A percentile compares a stretch with the other conserved stretches of the same genome.
Conservation (phyloP, 441 rosid genomes). For the Adansonia grandidieri region DNA sequence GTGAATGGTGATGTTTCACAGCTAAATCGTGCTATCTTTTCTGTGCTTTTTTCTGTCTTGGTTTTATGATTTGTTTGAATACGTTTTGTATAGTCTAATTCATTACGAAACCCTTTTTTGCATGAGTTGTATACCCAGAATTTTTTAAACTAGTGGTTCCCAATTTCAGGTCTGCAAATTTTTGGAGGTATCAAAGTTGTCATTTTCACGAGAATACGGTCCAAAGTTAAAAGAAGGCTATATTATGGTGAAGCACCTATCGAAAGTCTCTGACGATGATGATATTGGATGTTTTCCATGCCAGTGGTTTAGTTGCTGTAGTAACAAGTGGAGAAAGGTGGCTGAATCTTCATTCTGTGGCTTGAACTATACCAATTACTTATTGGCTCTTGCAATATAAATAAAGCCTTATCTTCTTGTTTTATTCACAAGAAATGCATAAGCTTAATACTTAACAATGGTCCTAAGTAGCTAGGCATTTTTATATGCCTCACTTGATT, state of each 20-base stretch:
- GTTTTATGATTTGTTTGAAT: neutral
- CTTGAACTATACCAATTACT: neutral
- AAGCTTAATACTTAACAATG: neutral
- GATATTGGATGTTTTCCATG: slow-evolving; percentile 43
- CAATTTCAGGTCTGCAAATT: slow-evolving; percentile 69
- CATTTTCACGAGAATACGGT: slow-evolving; percentile 71
- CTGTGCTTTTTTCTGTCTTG: neutral
- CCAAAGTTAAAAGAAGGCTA: slow-evolving; percentile 77
- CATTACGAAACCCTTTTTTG: too few relatives aligned
- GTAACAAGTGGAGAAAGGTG: slow-evolving; percentile 66
- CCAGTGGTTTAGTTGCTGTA: slow-evolving; percentile 51
- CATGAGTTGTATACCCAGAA: neutral
- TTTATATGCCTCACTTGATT: neutral
- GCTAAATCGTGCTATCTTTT: neutral
- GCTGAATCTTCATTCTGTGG: neutral
- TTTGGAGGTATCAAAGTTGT: slow-evolving; percentile 71
- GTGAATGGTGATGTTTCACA: neutral
- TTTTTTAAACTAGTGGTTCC: slow-evolving; percentile 2
- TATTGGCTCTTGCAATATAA: slow-evolving; percentile 1
- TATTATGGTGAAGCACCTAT: slow-evolving; percentile 65
- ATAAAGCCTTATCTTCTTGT: neutral
- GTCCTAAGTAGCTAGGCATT: neutral
- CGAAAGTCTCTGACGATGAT: slow-evolving; percentile 42
- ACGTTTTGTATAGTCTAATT: neutral
- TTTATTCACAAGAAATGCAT: neutral